A percentile compares a stretch with the other conserved stretches of the same genome.
These are phyloP conservation scores for Austroboletus rostrupii DNA, from an alignment of 1,284 basidiomycete genomes.

Conservation along the genomic window DNA sequence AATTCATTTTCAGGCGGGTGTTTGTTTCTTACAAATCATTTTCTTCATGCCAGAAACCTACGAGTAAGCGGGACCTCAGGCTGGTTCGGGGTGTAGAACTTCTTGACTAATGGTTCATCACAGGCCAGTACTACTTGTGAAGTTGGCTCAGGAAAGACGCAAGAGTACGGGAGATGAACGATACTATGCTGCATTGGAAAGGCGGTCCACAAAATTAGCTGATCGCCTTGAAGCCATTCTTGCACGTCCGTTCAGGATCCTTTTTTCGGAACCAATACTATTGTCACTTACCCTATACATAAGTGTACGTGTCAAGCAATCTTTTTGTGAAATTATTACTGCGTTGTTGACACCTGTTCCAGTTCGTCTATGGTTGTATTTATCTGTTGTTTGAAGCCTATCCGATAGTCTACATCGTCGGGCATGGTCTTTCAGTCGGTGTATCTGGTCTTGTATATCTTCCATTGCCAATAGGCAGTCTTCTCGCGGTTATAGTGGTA, in stretches of 20 bases:
- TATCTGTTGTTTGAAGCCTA: slow-evolving; percentile 62
- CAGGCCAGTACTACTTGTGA: slow-evolving; percentile 54
- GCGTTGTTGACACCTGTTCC: slow-evolving; percentile 16
- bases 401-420: slow-evolving; percentile 52
- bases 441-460: slow-evolving; percentile 51
- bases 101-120: neutral
- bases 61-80: slow-evolving; percentile 31
- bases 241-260: slow-evolving; percentile 62
- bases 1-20: slow-evolving; percentile 33
- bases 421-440: slow-evolving; percentile 49
- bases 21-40: slow-evolving; percentile 49
- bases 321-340: slow-evolving; percentile 13
- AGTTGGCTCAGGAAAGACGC: slow-evolving; percentile 40
- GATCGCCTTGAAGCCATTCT: slow-evolving; percentile 47
- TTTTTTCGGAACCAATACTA: slow-evolving; percentile 78
- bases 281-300: slow-evolving; percentile 67
- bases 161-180: slow-evolving; percentile 59
- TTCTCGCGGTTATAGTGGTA: slow-evolving; percentile 41
- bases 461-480: slow-evolving; percentile 53
- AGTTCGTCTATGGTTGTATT: slow-evolving; percentile 62
- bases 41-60: slow-evolving; percentile 78
- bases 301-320: slow-evolving; percentile 40
- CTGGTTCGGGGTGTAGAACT: neutral
- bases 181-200: slow-evolving; percentile 56
- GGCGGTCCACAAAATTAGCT: slow-evolving; percentile 36